Conservation (phyloP, 2,329 filamentous ascomycete species). For the Metarhizium anisopliae region DNA sequence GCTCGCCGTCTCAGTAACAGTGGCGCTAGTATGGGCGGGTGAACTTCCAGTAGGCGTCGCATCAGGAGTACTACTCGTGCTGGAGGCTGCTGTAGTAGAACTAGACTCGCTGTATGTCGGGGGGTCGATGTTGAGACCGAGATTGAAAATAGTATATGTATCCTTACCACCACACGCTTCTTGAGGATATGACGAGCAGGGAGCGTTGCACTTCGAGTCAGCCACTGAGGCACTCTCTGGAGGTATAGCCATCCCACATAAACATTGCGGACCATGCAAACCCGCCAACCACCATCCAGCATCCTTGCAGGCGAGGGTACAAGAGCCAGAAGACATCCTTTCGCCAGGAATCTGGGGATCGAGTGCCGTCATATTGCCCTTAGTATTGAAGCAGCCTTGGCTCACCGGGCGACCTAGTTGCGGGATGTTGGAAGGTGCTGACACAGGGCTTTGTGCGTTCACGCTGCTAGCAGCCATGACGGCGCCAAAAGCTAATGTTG, state of each 20-base stretch:
- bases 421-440: slow-evolving; percentile 30
- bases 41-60: slow-evolving; percentile 9
- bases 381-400: slow-evolving; percentile 42
- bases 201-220: slow-evolving; percentile 51
- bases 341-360: slow-evolving; percentile 9
- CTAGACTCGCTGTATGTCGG: slow-evolving; percentile 18
- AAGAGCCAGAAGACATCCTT: slow-evolving; percentile 30
- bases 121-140: slow-evolving; percentile 33
- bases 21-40: slow-evolving; percentile 14
- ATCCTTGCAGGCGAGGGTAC: slow-evolving; percentile 29
- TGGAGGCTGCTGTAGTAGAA: slow-evolving; percentile 4
- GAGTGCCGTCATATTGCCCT: slow-evolving; percentile 27
- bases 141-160: slow-evolving; percentile 41
- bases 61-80: slow-evolving; percentile 7
- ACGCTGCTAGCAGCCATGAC: slow-evolving; percentile 19
- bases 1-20: slow-evolving; percentile 10
- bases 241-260: slow-evolving; percentile 64
- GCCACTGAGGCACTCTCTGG: slow-evolving; percentile 42
- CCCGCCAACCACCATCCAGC: slow-evolving; percentile 50
- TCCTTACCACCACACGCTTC: slow-evolving; percentile 48
- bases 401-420: slow-evolving; percentile 28
- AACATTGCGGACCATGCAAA: slow-evolving; percentile 56
- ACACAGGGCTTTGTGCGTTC: slow-evolving; percentile 11
- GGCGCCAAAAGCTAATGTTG: slow-evolving; percentile 18
- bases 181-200: slow-evolving; percentile 53